A percentile compares a stretch with the other conserved stretches of the same genome.
Conservation (phyloP, 345 rosid species). For the Noccaea bulbosa region DNA sequence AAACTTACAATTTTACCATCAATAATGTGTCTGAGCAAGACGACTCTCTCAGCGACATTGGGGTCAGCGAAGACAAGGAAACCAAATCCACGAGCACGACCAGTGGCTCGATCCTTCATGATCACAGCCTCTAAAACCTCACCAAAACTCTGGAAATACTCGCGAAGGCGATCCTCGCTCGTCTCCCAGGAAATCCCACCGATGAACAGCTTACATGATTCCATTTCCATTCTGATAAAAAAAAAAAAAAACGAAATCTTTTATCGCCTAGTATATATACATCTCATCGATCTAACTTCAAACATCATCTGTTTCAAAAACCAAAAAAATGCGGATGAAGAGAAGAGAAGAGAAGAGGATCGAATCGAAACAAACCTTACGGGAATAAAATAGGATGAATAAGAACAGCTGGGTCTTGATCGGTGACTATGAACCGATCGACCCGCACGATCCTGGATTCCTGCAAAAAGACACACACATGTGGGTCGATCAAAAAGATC, state of each 20-base stretch:
- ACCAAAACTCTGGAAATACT: slow-evolving; percentile 80
- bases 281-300: slow-evolving; percentile 30
- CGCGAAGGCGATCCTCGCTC: slow-evolving; percentile 81
- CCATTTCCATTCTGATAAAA: slow-evolving; percentile 69
- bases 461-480: slow-evolving; percentile 35
- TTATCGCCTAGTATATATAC: background rate
- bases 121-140: slow-evolving; percentile 85
- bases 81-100: slow-evolving; percentile 96
- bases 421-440: slow-evolving; percentile 59
- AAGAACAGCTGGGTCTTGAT: slow-evolving; percentile 47
- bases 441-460: slow-evolving; percentile 58
- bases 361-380: slow-evolving; percentile 47
- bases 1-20: slow-evolving; percentile 85
- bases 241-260: background rate
- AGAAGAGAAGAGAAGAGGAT: slow-evolving; percentile 7
- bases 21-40: slow-evolving; percentile 70
- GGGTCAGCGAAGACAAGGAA: slow-evolving; percentile 88
- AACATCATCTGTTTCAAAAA: slow-evolving; percentile 6
- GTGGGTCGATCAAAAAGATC: slow-evolving; percentile 22
- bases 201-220: slow-evolving; percentile 81
- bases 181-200: slow-evolving; percentile 99
- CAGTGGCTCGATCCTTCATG: slow-evolving; percentile 93
- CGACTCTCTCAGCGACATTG: slow-evolving; percentile 76
- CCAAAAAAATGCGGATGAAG: background rate
- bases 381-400: slow-evolving; percentile 29